These are phyloP conservation scores for Dicorynia guianensis DNA, from an alignment of 306 rosid genomes.

Conservation along the genomic window DNA sequence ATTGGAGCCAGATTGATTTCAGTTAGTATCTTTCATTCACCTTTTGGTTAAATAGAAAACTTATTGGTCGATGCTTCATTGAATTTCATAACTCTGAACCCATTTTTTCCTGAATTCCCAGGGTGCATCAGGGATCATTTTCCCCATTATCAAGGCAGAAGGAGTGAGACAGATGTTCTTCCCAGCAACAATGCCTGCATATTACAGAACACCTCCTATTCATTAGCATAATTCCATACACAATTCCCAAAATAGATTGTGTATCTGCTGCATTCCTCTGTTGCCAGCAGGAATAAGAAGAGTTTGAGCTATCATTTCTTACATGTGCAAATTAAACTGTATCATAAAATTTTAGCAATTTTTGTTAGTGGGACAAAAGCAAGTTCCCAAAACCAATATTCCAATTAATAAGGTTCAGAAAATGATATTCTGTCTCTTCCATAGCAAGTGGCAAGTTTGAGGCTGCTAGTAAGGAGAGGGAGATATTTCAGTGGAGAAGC, in stretches of 20 bases:
- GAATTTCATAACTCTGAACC: conserved; percentile 6
- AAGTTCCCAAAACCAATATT: conserved; percentile 12
- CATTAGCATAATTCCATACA: conserved; percentile 22
- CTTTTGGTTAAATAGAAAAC: background rate
- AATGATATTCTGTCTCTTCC: background rate
- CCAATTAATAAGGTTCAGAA: conserved; percentile 1
- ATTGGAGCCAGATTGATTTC: conserved; percentile 61
- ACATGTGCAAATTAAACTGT: background rate
- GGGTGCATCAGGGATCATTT: conserved; percentile 82
- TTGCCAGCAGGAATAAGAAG: conserved; percentile 10
- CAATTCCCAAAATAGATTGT: conserved; percentile 6
- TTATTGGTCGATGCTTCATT: background rate
- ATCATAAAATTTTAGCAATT: background rate
- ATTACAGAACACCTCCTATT: conserved; percentile 76
- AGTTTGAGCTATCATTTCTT: background rate
- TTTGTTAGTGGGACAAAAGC: background rate
- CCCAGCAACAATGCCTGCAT: conserved; percentile 80
- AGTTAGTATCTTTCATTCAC: conserved; percentile 41
- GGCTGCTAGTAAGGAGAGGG: too few relatives aligned
- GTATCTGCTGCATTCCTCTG: background rate
- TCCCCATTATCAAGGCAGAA: conserved; percentile 84
- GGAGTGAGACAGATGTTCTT: conserved; percentile 92
- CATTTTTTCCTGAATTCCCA: conserved; percentile 28
- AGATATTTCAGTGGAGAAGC: too few relatives aligned
- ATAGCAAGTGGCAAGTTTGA: background rate